Evolutionary conservation across 2,329 filamentous ascomycete genomes (phyloP), one percentile per base, ranked within the genome.

Genomic region (Ceratocystis colombiana): DNA sequence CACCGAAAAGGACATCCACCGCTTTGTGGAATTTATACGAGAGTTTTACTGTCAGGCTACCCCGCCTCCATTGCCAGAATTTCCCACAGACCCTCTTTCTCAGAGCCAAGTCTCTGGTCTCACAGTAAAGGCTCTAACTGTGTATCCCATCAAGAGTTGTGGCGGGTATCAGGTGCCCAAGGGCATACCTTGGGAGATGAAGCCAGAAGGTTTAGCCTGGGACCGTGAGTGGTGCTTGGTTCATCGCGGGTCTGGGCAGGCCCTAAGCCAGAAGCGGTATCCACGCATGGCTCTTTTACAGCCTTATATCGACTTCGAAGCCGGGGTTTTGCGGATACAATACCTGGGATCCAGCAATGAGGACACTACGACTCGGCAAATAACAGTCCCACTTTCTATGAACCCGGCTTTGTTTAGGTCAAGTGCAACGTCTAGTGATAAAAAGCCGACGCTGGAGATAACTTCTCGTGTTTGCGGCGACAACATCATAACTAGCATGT

Each of bases 211-310:
- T 0, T 79, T 99, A 1, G 88, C 86, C 7, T 97, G 93, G 91
- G 94, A 99, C 74, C 83, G 94, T 68, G 93, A 97, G 77, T 99
- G 94, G 93, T 97, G 93, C 75, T 78, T 99, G 22, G 80, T 99
- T 15, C 92, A 96, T 73, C 83, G 86, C 72, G 91, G 90, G 55
- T 95, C 92, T 1, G 88, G 90, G 0, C 85, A 87, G 71, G 90
- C 88, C 5, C 78, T 99, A 65, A 96, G 84, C 73, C 93, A 97
- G 75, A 99, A 97, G 76, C 82, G 86, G 69, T 87, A 94, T 72
- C 89, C 92, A 1, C 84, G 80, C 44, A 97, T 99, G 93, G 88
- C 90, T 12, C 81, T 96, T 3, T 80, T 99, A 64, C 82, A 82
- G 63, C 93, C 94, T 5, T 75, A 73, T 3, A 78, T 97, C 50